Evolutionary conservation across 495 filamentous ascomycete species (phyloP).

Genomic region (Penicillium maclennaniae): DNA sequence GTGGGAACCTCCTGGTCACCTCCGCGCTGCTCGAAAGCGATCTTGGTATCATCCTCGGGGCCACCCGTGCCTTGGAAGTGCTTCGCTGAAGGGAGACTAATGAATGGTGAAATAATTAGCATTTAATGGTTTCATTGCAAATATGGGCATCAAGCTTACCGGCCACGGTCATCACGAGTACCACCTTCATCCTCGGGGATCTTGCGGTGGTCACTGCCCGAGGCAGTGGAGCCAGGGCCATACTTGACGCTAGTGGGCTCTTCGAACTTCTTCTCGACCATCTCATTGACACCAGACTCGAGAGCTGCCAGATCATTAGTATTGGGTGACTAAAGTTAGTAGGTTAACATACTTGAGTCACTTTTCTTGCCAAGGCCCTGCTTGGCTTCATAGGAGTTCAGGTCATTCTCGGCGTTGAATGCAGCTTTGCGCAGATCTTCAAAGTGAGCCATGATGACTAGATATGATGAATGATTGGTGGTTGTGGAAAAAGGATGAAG

Average conservation of each 20-base stretch:
- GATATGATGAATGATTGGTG: background rate
- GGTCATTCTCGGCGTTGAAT: slow-evolving; percentile 47
- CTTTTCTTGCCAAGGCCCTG: slow-evolving; percentile 39
- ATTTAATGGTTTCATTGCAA: background rate
- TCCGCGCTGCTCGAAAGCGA: slow-evolving; percentile 29
- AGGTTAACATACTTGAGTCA: slow-evolving; percentile 41
- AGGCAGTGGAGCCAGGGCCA: slow-evolving; percentile 43
- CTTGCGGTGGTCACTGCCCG: slow-evolving; percentile 48
- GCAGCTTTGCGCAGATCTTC: slow-evolving; percentile 38
- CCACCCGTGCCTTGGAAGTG: slow-evolving; percentile 51
- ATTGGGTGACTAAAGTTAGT: background rate
- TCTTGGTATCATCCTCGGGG: slow-evolving; percentile 46
- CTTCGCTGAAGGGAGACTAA: slow-evolving; percentile 39
- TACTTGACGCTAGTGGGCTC: slow-evolving; percentile 39
- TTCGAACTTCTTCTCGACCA: slow-evolving; percentile 43
- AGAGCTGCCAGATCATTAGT: slow-evolving; percentile 27
- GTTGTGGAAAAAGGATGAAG: background rate
- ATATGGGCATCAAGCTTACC: slow-evolving; percentile 20
- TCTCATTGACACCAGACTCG: slow-evolving; percentile 53
- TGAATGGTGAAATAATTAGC: slow-evolving; percentile 1
- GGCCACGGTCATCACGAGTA: slow-evolving; percentile 41
- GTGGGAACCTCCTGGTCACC: slow-evolving; percentile 44
- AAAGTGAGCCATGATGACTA: slow-evolving; percentile 29
- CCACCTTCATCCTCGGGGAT: slow-evolving; percentile 53
- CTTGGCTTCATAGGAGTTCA: slow-evolving; percentile 53